phyloP scores from a whole-genome alignment of 2,329 filamentous ascomycete species.

The Colletotrichum sp. region DNA sequence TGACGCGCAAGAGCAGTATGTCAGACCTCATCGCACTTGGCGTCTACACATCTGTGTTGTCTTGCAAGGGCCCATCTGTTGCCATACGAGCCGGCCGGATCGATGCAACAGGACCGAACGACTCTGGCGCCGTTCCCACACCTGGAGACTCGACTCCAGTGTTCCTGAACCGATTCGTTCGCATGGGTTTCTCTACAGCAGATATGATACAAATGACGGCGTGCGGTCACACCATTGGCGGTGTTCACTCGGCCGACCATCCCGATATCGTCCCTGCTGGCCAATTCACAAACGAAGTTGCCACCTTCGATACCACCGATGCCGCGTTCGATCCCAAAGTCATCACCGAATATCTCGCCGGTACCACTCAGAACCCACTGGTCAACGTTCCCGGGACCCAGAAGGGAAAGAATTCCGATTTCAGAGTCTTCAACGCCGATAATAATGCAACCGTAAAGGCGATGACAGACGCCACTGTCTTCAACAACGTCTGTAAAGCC shows the following conservation, averaged over 20 bases:
- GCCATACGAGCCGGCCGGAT: conserved; percentile 58
- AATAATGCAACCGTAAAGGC: conserved; percentile 58
- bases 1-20: conserved; percentile 55
- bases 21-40: conserved; percentile 64
- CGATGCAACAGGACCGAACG: conserved; percentile 56
- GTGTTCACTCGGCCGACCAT: conserved; percentile 61
- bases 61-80: conserved; percentile 62
- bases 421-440: conserved; percentile 61
- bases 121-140: conserved; percentile 55
- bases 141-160: conserved; percentile 58
- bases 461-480: conserved; percentile 49
- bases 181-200: conserved; percentile 59
- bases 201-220: conserved; percentile 67
- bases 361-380: conserved; percentile 59
- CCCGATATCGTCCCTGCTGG: conserved; percentile 55
- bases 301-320: conserved; percentile 51
- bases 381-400: conserved; percentile 55
- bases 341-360: conserved; percentile 60
- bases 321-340: conserved; percentile 61
- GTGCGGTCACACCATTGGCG: conserved; percentile 67
- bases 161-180: conserved; percentile 59
- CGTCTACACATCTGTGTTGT: conserved; percentile 62
- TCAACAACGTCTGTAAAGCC: conserved; percentile 51
- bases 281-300: conserved; percentile 46
- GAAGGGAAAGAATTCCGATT: conserved; percentile 56